phyloP scores from a whole-genome alignment of 257 asterid genomes.

The Verbena officinalis region DNA sequence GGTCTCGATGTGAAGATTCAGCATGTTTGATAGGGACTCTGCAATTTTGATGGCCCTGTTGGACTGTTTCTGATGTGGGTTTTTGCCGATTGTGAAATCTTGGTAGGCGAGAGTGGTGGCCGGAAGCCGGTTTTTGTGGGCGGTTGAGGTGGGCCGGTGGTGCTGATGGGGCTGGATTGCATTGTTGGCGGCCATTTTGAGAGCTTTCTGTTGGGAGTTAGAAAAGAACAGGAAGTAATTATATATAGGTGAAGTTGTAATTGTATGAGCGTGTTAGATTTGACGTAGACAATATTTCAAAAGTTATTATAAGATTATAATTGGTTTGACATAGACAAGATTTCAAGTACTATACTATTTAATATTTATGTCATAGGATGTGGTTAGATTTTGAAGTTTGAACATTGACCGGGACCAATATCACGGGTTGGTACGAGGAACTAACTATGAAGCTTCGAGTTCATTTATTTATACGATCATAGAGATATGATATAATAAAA shows the following conservation, averaged over 20 bases:
- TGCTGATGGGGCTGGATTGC: slow-evolving; percentile 27
- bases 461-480: too few relatives aligned
- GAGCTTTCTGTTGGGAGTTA: background rate
- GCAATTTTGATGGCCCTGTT: slow-evolving; percentile 47
- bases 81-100: slow-evolving; percentile 25
- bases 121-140: background rate
- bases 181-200: slow-evolving; percentile 41
- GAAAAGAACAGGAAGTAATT: background rate
- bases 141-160: slow-evolving; percentile 28
- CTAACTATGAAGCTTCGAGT: slow-evolving; percentile 25
- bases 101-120: slow-evolving; percentile 24
- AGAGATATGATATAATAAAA: too few relatives aligned
- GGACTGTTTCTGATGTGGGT: slow-evolving; percentile 27
- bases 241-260: slow-evolving; percentile 1
- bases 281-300: background rate
- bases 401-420: slow-evolving; percentile 43
- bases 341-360: background rate
- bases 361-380: background rate
- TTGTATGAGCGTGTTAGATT: background rate
- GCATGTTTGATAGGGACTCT: slow-evolving; percentile 50
- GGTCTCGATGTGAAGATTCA: slow-evolving; percentile 51
- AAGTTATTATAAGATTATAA: too few relatives aligned
- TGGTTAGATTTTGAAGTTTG: background rate
- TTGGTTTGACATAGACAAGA: background rate
- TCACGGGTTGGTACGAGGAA: slow-evolving; percentile 37